Conservation (phyloP, 2,329 filamentous ascomycete genomes). For the Stagonosporopsis rhizophila region DNA sequence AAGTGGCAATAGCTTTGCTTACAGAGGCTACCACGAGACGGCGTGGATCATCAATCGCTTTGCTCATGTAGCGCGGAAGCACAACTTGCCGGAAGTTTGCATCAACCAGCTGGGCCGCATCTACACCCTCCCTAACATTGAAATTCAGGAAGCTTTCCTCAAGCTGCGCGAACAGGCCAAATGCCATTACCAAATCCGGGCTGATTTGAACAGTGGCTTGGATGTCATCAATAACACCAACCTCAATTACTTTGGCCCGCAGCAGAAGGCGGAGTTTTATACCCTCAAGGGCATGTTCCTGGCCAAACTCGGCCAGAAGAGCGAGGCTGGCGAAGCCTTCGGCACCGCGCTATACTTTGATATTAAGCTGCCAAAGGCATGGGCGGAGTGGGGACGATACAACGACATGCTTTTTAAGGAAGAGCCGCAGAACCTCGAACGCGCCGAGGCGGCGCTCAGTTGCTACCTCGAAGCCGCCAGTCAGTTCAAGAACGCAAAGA, state of each 20-base stretch:
- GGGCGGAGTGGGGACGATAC: conserved; percentile 99
- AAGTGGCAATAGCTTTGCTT: conserved; percentile 91
- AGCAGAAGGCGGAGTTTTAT: conserved; percentile 98
- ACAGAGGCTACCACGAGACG: conserved; percentile 96
- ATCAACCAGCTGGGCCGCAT: conserved; percentile 97
- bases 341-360: conserved; percentile 96
- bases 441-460: conserved; percentile 89
- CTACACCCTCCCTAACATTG: conserved; percentile 98
- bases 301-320: conserved; percentile 88
- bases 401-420: conserved; percentile 97
- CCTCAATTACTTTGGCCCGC: conserved; percentile 93
- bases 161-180: conserved; percentile 99
- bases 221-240: conserved; percentile 99
- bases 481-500: conserved; percentile 96
- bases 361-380: conserved; percentile 92
- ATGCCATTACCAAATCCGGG: conserved; percentile 95
- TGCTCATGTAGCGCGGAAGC: conserved; percentile 95
- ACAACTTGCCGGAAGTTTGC: conserved; percentile 95
- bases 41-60: conserved; percentile 99
- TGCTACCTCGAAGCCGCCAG: conserved; percentile 96
- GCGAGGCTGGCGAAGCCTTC: conserved; percentile 91
- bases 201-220: conserved; percentile 88
- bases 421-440: conserved; percentile 79
- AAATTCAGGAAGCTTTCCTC: conserved; percentile 98
- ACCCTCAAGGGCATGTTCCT: conserved; percentile 99